Conservation (phyloP, 2,329 filamentous ascomycete species). For the Neofusicoccum laricinum region DNA sequence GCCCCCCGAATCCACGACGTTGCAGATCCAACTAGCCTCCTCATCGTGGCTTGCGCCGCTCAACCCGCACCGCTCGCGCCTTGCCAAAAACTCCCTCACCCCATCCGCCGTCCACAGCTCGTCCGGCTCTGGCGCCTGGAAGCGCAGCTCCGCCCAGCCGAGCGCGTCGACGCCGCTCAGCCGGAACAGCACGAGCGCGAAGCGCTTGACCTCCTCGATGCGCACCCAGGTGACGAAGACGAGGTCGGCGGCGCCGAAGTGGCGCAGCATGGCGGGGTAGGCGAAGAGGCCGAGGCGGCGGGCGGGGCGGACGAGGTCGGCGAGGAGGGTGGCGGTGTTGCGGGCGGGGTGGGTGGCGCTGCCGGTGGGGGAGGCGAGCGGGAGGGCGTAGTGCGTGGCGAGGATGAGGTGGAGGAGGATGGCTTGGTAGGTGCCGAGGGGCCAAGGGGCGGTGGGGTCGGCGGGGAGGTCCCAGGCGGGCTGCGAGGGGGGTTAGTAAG, state of each 20-base stretch:
- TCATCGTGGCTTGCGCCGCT: background rate
- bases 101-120: constrained; percentile 9
- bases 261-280: background rate
- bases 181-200: background rate
- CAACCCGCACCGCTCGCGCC: constrained; percentile 1
- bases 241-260: background rate
- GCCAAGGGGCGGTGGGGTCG: background rate
- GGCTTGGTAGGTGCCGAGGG: constrained; percentile 6
- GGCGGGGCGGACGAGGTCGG: background rate
- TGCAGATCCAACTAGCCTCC: background rate
- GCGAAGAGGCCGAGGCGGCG: background rate
- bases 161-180: background rate
- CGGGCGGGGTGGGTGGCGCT: background rate
- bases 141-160: background rate
- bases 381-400: background rate
- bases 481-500: background rate
- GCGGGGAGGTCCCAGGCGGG: background rate
- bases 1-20: background rate
- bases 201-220: constrained; percentile 8
- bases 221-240: background rate
- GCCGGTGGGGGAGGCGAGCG: background rate
- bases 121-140: background rate
- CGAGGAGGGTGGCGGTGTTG: background rate
- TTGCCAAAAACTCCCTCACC: constrained; percentile 3
- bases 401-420: constrained; percentile 12